Evolutionary conservation across 768 basidiomycete genomes (phyloP).

Genomic region (Suillus hirtellus): DNA sequence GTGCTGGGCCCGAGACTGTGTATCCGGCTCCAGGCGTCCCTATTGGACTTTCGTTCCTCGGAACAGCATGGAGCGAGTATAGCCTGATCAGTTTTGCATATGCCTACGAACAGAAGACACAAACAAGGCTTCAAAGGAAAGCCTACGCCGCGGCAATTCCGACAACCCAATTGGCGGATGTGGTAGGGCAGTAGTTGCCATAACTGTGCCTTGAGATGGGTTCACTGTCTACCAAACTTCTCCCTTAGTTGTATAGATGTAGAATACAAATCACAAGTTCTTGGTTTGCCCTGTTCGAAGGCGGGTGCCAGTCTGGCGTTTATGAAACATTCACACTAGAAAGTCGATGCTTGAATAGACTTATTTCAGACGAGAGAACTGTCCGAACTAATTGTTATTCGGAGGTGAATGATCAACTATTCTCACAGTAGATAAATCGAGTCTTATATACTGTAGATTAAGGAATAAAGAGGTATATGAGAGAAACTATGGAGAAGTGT

Average conservation of each 20-base stretch:
- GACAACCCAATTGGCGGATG: constrained; percentile 47
- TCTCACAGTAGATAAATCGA: too few species aligned
- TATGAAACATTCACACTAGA: too few species aligned
- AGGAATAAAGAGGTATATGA: too few species aligned
- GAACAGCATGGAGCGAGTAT: constrained; percentile 46
- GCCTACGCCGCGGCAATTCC: constrained; percentile 58
- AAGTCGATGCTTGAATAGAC: too few species aligned
- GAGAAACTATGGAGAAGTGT: too few species aligned
- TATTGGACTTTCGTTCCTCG: constrained; percentile 43
- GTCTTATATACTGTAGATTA: too few species aligned
- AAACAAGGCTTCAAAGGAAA: constrained; percentile 46
- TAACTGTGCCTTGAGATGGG: neutral
- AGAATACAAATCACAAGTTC: neutral
- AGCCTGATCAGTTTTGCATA: constrained; percentile 42
- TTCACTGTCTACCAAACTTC: neutral
- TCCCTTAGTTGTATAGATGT: neutral
- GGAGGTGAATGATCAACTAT: too few species aligned
- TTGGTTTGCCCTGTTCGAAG: neutral
- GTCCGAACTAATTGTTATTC: too few species aligned
- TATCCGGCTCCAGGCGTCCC: constrained; percentile 41
- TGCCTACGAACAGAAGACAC: constrained; percentile 56
- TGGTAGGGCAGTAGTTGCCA: constrained; percentile 20
- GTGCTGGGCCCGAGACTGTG: constrained; percentile 37
- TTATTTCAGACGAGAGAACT: too few species aligned
- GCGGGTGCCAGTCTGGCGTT: neutral